Percentiles rank a stretch among this genome's conserved stretches.
Conservation (phyloP, 129 eudicot species). For the Lonicera japonica region DNA sequence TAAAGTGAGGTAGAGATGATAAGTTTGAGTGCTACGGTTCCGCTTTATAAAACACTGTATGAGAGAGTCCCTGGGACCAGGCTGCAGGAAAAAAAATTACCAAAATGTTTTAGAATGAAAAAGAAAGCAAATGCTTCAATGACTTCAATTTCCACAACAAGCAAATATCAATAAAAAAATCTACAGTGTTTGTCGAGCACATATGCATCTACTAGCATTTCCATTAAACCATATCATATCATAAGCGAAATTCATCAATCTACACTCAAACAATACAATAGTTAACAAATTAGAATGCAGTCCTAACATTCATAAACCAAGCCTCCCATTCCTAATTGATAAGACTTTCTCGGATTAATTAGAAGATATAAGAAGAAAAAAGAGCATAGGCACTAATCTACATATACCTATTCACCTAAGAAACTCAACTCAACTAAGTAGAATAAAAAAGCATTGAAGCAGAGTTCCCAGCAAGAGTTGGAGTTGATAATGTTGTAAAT, state of each 20-base stretch:
- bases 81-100: conserved; percentile 40
- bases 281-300: too few relatives aligned
- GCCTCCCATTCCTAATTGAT: background rate
- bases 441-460: too few relatives aligned
- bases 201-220: background rate
- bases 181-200: background rate
- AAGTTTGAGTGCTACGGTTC: conserved; percentile 60
- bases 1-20: conserved; percentile 64
- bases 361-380: background rate
- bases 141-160: background rate
- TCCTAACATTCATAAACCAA: too few relatives aligned
- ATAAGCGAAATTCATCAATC: background rate
- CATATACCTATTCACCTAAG: background rate
- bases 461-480: too few relatives aligned
- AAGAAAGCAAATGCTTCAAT: background rate
- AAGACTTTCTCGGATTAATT: background rate
- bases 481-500: too few relatives aligned
- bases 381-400: background rate
- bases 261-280: too few relatives aligned
- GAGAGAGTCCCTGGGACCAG: conserved; percentile 76
- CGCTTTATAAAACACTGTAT: conserved; percentile 81
- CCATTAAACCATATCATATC: background rate
- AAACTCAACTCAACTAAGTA: background rate
- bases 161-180: background rate
- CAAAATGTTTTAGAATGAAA: conserved; percentile 1